A percentile compares a stretch with the other conserved stretches of the same genome.
Conservation (phyloP, 2,329 filamentous ascomycete species). For the Nemania abortiva region DNA sequence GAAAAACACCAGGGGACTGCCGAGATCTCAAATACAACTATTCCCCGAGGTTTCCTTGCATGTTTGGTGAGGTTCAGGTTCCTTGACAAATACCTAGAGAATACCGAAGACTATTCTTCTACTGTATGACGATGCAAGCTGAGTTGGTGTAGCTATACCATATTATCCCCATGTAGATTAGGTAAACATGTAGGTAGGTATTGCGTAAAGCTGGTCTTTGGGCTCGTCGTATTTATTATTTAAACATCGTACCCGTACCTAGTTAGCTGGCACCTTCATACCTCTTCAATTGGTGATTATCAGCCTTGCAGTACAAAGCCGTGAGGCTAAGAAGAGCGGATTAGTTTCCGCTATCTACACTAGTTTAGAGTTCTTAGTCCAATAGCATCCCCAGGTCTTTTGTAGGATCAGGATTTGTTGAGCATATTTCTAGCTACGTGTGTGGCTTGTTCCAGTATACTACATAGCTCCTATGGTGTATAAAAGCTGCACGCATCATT, state of each 20-base stretch:
- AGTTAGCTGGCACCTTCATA: not conserved
- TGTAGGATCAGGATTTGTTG: not conserved
- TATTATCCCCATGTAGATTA: too few relatives aligned
- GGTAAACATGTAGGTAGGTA: too few relatives aligned
- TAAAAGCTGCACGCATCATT: too few relatives aligned
- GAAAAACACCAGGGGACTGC: not conserved
- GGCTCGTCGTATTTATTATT: too few relatives aligned
- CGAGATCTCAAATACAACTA: constrained; percentile 25
- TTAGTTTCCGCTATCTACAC: not conserved
- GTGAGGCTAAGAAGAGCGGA: constrained; percentile 8
- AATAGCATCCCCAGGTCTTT: not conserved
- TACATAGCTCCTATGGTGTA: not conserved
- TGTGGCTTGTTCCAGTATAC: too few relatives aligned
- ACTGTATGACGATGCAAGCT: not conserved
- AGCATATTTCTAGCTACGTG: not conserved
- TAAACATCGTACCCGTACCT: too few relatives aligned
- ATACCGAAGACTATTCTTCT: constrained; percentile 15
- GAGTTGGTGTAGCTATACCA: too few relatives aligned
- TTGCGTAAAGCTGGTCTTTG: too few relatives aligned
- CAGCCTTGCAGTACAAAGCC: constrained; percentile 25
- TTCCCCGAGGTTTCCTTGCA: not conserved
- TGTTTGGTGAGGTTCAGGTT: constrained; percentile 12
- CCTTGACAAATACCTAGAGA: constrained; percentile 25
- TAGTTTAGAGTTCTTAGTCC: not conserved
- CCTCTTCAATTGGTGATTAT: not conserved